These are phyloP conservation scores for Protea cynaroides DNA, from an alignment of 164 flowering plant genomes.

Conservation along the genomic window DNA sequence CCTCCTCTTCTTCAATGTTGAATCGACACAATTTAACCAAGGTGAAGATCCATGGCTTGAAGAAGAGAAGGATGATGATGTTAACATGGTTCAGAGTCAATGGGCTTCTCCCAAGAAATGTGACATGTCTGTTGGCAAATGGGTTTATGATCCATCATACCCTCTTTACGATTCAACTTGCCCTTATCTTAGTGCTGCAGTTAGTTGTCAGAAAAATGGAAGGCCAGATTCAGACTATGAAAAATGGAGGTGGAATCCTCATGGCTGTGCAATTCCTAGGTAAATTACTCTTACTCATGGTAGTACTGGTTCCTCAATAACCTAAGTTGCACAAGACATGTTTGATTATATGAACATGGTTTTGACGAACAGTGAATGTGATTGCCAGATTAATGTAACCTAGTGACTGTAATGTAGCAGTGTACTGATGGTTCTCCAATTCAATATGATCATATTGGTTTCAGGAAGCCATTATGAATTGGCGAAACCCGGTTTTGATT, in stretches of 20 bases:
- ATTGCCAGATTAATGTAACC: too few species aligned
- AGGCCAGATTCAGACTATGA: conserved; percentile 81
- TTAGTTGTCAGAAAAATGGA: conserved; percentile 64
- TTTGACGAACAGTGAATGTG: too few species aligned
- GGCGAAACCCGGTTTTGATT: too few species aligned
- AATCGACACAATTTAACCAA: conserved; percentile 16
- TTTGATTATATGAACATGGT: too few species aligned
- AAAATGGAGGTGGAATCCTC: conserved; percentile 80
- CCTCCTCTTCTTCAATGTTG: conserved; percentile 17
- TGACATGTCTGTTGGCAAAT: conserved; percentile 55
- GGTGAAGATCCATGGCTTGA: conserved; percentile 29
- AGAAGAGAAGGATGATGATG: conserved; percentile 40
- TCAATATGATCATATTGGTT: too few species aligned
- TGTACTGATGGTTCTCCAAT: too few species aligned
- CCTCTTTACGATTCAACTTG: conserved; percentile 72
- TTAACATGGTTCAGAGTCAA: conserved; percentile 32
- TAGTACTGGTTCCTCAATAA: too few species aligned
- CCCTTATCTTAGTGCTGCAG: conserved; percentile 61
- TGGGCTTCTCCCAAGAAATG: conserved; percentile 27
- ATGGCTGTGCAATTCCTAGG: conserved; percentile 72
- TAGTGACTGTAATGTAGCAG: too few species aligned
- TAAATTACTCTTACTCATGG: conserved; percentile 12
- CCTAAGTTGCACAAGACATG: too few species aligned
- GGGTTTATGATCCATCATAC: conserved; percentile 68
- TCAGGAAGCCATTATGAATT: too few species aligned